Percentiles rank a stretch among this genome's conserved stretches.
These are phyloP conservation scores for Fraxinus americana DNA, from an alignment of 257 asterid genomes.

Conservation along the genomic window DNA sequence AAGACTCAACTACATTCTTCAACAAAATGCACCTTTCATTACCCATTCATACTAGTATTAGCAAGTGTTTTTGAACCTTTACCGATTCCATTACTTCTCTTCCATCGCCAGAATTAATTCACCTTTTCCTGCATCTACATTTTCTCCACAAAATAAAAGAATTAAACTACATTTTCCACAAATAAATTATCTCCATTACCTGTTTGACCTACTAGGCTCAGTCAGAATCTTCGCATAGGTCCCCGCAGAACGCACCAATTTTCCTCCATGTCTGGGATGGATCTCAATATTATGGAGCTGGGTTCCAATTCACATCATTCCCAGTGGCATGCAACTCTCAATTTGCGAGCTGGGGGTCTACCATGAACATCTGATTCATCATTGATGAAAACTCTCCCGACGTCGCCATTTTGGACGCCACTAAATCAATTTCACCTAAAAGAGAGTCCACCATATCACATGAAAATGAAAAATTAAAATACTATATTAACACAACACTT, in stretches of 20 bases:
- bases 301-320: slow-evolving; percentile 71
- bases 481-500: not conserved
- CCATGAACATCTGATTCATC: slow-evolving; percentile 53
- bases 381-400: slow-evolving; percentile 35
- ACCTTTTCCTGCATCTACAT: not conserved
- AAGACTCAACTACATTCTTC: not conserved
- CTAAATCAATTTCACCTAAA: slow-evolving; percentile 37
- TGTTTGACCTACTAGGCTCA: slow-evolving; percentile 61
- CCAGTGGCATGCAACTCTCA: slow-evolving; percentile 64
- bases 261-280: slow-evolving; percentile 85
- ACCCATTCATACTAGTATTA: not conserved
- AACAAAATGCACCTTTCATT: not conserved
- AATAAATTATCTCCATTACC: slow-evolving; percentile 32
- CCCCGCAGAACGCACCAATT: slow-evolving; percentile 75
- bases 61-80: not conserved
- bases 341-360: slow-evolving; percentile 58
- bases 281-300: slow-evolving; percentile 77
- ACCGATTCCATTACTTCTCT: not conserved
- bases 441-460: not conserved
- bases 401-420: slow-evolving; percentile 25
- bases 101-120: not conserved
- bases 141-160: not conserved
- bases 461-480: not conserved
- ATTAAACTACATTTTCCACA: slow-evolving; percentile 5
- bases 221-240: slow-evolving; percentile 68